Evolutionary conservation across 192 early-diverging fungal genomes (phyloP), one percentile per base, ranked within the genome.

Genomic region (Phycomyces blakesleeanus): DNA sequence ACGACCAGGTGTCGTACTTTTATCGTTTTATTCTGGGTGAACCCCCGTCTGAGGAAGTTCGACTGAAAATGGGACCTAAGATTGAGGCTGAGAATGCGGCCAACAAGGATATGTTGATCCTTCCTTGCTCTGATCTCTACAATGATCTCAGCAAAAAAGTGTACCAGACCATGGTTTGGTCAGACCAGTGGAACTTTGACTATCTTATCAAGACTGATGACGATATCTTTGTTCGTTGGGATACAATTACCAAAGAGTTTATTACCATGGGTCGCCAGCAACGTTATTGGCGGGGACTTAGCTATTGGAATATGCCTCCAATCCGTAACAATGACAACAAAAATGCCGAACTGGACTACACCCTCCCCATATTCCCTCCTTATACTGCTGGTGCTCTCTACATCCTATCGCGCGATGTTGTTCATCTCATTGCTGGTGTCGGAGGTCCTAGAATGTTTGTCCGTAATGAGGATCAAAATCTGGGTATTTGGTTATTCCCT

Each of bases 371-470:
- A 2, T 85, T 85, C 53, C 83, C 83, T 15, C 83, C 83, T 22
- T 85, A 81, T 39, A 80, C 80, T 25, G 81, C 83, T 40, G 83
- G 83, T 55, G 73, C 77, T n/a, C 74, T 85, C 20, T 85, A 85
- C 37, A 85, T 82, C 20, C 72, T 85, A 29, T 85, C 83, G 0
- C 62, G 79, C 8, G 83, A 85, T 57, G 69, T 85, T 39, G 70
- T 82, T n/a, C 76, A 67, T 14, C 52, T 82, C 6, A 64, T 85
- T 53, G 75, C 78, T 6, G 71, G 71, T 29, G 81, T 73, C 6
- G 76, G 76, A 12, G 74, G 81, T 0, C 83, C 83, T 15, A 75
- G 81, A 14, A 55, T 82, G 49, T 85, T 81, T 63, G 79, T 78
- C 24, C 76, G 73, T 54, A 82, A 85, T 41, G 83, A 85, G 63